phyloP scores from a whole-genome alignment of 148 eudicot genomes.

The Rhododendron simsii region DNA sequence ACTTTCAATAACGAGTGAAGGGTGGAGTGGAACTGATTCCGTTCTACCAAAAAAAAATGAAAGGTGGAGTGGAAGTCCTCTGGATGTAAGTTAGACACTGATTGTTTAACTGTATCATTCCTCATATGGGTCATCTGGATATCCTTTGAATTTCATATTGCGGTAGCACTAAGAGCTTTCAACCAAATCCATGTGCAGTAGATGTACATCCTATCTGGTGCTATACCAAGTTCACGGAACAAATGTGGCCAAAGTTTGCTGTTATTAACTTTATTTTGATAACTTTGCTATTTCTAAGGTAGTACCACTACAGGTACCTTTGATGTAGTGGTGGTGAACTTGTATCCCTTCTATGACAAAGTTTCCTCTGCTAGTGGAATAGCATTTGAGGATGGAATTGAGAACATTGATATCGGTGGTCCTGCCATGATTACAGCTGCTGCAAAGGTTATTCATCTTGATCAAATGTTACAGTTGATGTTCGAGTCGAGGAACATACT shows the following conservation, averaged over 20 bases:
- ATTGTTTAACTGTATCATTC: neutral
- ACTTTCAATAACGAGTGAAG: neutral
- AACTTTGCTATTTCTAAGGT: conserved; percentile 3
- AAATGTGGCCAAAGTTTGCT: neutral
- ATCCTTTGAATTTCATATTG: neutral
- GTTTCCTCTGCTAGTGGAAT: conserved; percentile 66
- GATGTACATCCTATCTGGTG: neutral
- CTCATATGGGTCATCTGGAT: neutral
- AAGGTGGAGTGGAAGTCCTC: neutral
- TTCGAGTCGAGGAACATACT: neutral
- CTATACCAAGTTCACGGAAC: neutral
- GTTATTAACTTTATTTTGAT: neutral
- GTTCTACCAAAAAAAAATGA: too few relatives aligned
- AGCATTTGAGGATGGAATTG: conserved; percentile 82
- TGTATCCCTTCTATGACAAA: conserved; percentile 94
- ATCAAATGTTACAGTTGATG: neutral
- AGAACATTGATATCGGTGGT: conserved; percentile 98
- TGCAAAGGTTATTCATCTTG: conserved; percentile 61
- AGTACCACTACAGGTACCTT: conserved; percentile 55
- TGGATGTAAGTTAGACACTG: neutral
- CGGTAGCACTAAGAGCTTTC: neutral
- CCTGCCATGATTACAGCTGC: conserved; percentile 99
- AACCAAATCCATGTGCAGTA: neutral
- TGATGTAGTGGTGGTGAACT: conserved; percentile 89
- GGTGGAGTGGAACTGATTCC: neutral